These are phyloP conservation scores for Pelargonium cotyledonis DNA, from an alignment of 441 rosid species.

Conservation along the genomic window DNA sequence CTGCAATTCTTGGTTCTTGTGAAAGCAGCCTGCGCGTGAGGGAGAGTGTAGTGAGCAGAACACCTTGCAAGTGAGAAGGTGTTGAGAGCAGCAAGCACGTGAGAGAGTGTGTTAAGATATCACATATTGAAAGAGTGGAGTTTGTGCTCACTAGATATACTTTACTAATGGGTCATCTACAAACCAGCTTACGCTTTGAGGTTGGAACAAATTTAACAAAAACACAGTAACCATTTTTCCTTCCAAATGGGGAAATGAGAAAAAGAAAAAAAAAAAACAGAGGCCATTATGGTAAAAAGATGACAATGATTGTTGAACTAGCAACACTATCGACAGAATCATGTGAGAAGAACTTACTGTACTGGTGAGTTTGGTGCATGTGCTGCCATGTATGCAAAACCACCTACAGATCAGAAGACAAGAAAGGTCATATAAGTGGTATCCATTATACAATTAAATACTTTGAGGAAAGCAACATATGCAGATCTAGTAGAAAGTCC, in stretches of 20 bases:
- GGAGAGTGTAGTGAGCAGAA: too few relatives aligned
- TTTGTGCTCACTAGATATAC: too few relatives aligned
- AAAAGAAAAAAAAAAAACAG: neutral
- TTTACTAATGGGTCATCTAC: neutral
- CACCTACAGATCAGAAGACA: slow-evolving; percentile 45
- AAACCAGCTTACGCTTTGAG: neutral
- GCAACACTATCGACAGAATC: slow-evolving; percentile 5
- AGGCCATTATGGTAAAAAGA: neutral
- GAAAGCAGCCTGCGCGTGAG: too few relatives aligned
- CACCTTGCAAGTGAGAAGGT: too few relatives aligned
- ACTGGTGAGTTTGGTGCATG: slow-evolving; percentile 55
- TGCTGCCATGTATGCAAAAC: slow-evolving; percentile 54
- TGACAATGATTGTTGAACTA: neutral
- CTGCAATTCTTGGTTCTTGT: too few relatives aligned
- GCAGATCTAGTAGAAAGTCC: neutral
- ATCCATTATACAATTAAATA: slow-evolving; percentile 13
- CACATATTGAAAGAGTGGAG: too few relatives aligned
- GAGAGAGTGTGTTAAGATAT: neutral
- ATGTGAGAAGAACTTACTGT: slow-evolving; percentile 41
- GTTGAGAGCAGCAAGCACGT: too few relatives aligned
- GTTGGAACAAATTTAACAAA: neutral
- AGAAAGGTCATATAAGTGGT: slow-evolving; percentile 7
- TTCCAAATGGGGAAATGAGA: too few relatives aligned
- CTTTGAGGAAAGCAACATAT: slow-evolving; percentile 6
- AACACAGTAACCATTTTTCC: too few relatives aligned